Evolutionary conservation across 179 eudicot genomes (phyloP).

Genomic region (Gypsophila paniculata): DNA sequence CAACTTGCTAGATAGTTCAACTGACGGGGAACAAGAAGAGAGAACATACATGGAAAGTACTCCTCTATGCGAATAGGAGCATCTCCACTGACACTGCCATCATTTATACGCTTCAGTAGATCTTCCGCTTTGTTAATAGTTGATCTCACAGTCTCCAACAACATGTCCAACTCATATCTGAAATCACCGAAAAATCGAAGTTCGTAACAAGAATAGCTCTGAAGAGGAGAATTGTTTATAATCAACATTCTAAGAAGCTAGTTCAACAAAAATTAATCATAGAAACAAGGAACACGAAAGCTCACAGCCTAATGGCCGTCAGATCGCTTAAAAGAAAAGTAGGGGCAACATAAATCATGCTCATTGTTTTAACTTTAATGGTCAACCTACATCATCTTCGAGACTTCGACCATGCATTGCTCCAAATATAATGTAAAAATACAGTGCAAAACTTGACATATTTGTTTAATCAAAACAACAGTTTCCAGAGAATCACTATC

Average conservation of each 20-base stretch:
- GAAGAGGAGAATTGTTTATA: not conserved
- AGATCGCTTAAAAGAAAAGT: not conserved
- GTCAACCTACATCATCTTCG: no score
- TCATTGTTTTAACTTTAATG: no score
- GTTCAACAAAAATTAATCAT: not conserved
- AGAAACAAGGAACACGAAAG: not conserved
- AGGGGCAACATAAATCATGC: constrained; percentile 2
- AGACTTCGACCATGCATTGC: no score
- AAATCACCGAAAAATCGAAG: constrained; percentile 10
- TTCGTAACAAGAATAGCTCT: not conserved
- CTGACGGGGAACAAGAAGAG: not conserved
- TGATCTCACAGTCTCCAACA: constrained; percentile 85
- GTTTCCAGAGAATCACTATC: no score
- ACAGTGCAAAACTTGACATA: no score
- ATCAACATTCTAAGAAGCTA: not conserved
- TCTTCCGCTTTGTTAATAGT: constrained; percentile 80
- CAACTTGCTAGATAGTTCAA: not conserved
- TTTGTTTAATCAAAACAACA: no score
- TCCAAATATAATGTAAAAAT: no score
- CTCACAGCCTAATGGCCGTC: not conserved
- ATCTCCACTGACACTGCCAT: constrained; percentile 41
- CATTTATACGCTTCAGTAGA: constrained; percentile 51
- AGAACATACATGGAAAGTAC: constrained; percentile 55
- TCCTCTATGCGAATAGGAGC: constrained; percentile 58
- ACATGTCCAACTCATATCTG: constrained; percentile 95